Evolutionary conservation across 768 basidiomycete species (phyloP), one percentile per base, ranked within the genome.

Genomic region (Boletus vinaceobasis): DNA sequence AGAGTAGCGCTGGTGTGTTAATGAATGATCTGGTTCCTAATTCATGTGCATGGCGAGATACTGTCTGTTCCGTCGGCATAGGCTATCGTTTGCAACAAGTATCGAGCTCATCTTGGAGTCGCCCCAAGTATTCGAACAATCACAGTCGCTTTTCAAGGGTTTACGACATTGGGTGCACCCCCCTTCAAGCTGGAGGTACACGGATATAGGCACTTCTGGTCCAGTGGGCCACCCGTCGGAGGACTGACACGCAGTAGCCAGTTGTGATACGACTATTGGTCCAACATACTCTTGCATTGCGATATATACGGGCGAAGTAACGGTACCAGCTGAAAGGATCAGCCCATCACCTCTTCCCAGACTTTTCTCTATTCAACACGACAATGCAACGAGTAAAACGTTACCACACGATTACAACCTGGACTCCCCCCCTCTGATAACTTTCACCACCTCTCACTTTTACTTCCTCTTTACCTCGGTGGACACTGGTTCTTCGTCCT

Each of bases 401-500:
- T 59, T 50, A 48, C 50, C 58, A 54, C 54, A 31, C 42, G 31
- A 26, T 51, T 48, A 55, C 57, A 61, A 45, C 45, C 21, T 43
- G 31, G 14, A 36, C 40, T 13, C 3, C 52, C 40, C 39, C 51
- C 29, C 23, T 40, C 36, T 44, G 5, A 13, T 15, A 38, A 21
- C 26, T 7, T 31, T 31, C n/a, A 17, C n/a, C 33, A 31, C 17
- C 52, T 26, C n/a, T 33, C 29, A n/a, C 42, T 35, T 45, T 49
- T 72, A 71, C 69, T 60, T 58, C 19, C 49, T 55, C 59, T 60
- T 66, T 15, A 38, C 39, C 45, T 60, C 63, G 19, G 44, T 48
- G 55, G 59, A 60, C 50, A 57, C 60, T 44, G 46, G 64, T 46
- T 86, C 86, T 58, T 88, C 88, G 62, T 90, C 88, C 45, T 86